Evolutionary conservation across 2,329 filamentous ascomycete species (phyloP), one percentile per base, ranked within the genome.

Genomic region (Trichoderma pleuroti): DNA sequence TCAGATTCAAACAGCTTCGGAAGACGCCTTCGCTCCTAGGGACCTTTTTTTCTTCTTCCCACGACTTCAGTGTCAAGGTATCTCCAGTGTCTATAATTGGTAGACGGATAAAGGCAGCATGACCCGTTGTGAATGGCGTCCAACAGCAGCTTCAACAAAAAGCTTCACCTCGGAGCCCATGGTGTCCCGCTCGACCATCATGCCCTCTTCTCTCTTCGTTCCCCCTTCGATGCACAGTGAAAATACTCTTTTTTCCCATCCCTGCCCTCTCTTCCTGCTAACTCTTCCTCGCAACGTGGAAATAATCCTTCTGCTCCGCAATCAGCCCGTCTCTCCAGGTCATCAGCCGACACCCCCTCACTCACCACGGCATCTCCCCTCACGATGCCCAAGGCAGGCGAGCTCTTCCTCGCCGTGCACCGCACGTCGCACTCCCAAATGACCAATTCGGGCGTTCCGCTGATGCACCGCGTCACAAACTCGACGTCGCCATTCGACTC

Each of bases 221-320:
- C 5, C 5, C 46, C n/a, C 42, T 21, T 49, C 11, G 11, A 24
- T 10, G 21, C 10, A 1, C 46, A 12, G 2, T 21, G 9, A 49
- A 18, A 24, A 42, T 42, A 16, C 36, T 39, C 5, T 1, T 39
- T 18, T 42, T n/a, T 2, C 39, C 39, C 39, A n/a, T 42, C 39
- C 5, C n/a, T 12, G 5, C 1, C n/a, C 14, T 28, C 18, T 26
- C 54, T 28, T 32, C 11, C 9, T 24, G 24, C 21, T 52, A 24
- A 52, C 46, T 24, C 11, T 52, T 59, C 34, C 28, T 32, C 54
- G 54, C n/a, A 14, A 70, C 62, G 21, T 64, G 52, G 4, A 70
- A 64, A 62, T 66, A 65, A n/a, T 70, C 61, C 61, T 70, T 70
- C 26, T 65, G 60, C 36, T 70, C 68, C 60, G 46, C 68, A 60